phyloP scores from a whole-genome alignment of 345 rosid genomes.

The Lepidium africanum region DNA sequence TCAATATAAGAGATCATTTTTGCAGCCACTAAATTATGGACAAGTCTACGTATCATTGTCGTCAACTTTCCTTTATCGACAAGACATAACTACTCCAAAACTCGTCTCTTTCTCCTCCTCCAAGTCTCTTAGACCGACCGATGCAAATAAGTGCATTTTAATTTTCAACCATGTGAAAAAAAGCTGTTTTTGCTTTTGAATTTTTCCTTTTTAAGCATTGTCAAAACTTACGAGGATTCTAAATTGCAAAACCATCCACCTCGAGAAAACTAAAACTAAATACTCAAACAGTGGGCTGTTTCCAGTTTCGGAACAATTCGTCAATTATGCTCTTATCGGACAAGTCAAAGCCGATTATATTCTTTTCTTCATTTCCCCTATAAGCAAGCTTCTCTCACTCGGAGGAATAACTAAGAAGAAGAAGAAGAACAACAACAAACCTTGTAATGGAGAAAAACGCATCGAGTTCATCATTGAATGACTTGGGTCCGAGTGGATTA shows the following conservation, averaged over 20 bases:
- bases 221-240: neutral
- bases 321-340: neutral
- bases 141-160: neutral
- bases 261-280: neutral
- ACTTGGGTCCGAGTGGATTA: slow-evolving; percentile 53
- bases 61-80: neutral
- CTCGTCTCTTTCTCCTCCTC: neutral
- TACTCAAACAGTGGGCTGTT: neutral
- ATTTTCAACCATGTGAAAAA: neutral
- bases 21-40: neutral
- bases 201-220: neutral
- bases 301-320: neutral
- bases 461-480: slow-evolving; percentile 38
- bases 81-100: neutral
- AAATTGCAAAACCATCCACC: neutral
- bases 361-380: neutral
- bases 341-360: neutral
- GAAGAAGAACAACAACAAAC: neutral
- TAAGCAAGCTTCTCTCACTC: neutral
- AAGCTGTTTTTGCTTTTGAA: neutral
- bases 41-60: neutral
- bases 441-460: slow-evolving; percentile 43
- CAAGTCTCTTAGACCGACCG: neutral
- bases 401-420: neutral
- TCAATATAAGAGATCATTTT: neutral